Evolutionary conservation across 306 rosid species (phyloP), one percentile per base, ranked within the genome.

Genomic region (Rosa persica): DNA sequence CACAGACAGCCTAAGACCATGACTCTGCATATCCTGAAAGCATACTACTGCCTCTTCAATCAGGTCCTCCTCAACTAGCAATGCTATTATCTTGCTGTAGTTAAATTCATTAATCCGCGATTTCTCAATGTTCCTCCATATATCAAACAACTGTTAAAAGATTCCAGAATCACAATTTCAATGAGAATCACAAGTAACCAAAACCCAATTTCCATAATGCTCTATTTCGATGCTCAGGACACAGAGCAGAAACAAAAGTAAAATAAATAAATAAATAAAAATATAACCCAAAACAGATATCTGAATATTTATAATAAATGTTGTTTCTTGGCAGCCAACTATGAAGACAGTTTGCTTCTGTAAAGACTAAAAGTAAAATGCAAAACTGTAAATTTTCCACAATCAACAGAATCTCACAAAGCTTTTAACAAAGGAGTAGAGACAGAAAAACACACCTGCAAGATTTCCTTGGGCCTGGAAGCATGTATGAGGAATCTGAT

Each of bases 121-220:
- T 76, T 76, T 51, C 81, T 90, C 91, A 36, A 90, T 83, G 79
- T 73, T 85, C 88, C 79, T 92, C 96, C 97, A 92, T 85, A 66
- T 57, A 79, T 86, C 88, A 81, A 90, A 90, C 25, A 90, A 82
- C 96, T 92, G 86, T 43, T 82, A 76, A 81, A 30, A 87, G 10
- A 30, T 73, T 54, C 73, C 51, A 82, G 75, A 55, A 46, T 8
- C 39, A 19, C 34, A 47, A 44, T 66, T 80, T 27, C 70, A 30
- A 34, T 61, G 20, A 75, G 15, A 73, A 54, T 20, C 36, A 10
- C 1, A 48, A 47, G 5, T 47, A 27, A 36, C 42, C 52, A 48
- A 48, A 30, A 64, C 48, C 30, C 51, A 20, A 15, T n/a, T 76
- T 23, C 19, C 46, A 67, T 16, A 38, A 38, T 66, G 9, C 51